Evolutionary conservation across 768 basidiomycete genomes (phyloP), one percentile per base, ranked within the genome.

Genomic region (Termitomyces sp.): DNA sequence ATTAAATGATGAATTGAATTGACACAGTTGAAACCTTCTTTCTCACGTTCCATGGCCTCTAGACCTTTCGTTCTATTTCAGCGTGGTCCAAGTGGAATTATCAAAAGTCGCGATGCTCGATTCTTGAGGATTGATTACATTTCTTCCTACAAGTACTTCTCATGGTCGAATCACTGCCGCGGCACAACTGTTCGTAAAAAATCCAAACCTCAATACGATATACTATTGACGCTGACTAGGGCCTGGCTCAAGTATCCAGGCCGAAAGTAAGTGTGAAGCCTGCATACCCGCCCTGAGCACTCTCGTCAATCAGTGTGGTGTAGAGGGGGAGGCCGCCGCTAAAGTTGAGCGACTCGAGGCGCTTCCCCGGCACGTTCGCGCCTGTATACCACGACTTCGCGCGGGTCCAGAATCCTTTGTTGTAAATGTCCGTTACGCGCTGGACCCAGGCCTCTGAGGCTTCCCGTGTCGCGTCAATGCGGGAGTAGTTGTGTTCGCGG

Each of bases 321-420:
- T 68, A 68, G 21, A 60, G 45, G 1, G 57, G 61, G 6, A 66
- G 42, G n/a, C 68, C 68, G 1, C 65, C 68, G 9, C 60, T 59
- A 27, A 66, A 68, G 45, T 62, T 67, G 40, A 67, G 58, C 32
- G 63, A 37, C 40, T 67, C 58, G 7, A 63, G 35, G n/a, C 37
- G 56, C 47, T 69, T 69, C 16, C 66, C 63, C 1, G 66, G 66
- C 2, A 69, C 62, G 37, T 69, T 69, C 12, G 66, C 59, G 5
- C 68, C 68, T 5, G 43, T 66, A 48, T 67, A 69, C 68, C 68
- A 69, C 8, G 66, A 67, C 34, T 67, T 63, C 5, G 63, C 64
- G 8, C 59, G 59, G 14, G 23, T 23, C 57, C 59, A 66, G 1
- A 65, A 46, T 11, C 47, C 56, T 5, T 48, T 29, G 12, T 53